A percentile compares a stretch with the other conserved stretches of the same genome.
These are phyloP conservation scores for Phlebiopsis flavidoalba DNA, from an alignment of 768 basidiomycete species.

Conservation along the genomic window DNA sequence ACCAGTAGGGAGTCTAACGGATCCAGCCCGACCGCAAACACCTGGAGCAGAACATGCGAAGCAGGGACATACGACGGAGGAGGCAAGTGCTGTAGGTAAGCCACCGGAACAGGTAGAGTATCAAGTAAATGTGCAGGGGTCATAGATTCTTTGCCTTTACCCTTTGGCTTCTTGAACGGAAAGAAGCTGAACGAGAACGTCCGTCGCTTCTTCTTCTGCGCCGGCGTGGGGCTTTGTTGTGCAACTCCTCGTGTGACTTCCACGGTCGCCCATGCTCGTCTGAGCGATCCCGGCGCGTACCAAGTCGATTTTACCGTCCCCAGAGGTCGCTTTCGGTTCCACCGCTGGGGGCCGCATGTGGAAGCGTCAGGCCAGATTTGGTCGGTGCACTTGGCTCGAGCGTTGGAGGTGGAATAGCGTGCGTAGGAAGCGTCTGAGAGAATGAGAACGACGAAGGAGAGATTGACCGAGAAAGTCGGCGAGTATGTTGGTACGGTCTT, in stretches of 20 bases:
- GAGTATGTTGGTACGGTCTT: conserved; percentile 11
- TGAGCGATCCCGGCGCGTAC: conserved; percentile 76
- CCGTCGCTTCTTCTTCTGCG: conserved; percentile 12
- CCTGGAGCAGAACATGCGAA: conserved; percentile 73
- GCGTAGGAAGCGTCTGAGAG: conserved; percentile 18
- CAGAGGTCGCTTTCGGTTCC: conserved; percentile 30
- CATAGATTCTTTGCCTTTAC: conserved; percentile 13
- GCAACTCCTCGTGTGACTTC: conserved; percentile 60
- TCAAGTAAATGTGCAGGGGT: conserved; percentile 21
- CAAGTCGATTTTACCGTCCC: conserved; percentile 60
- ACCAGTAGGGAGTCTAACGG: conserved; percentile 66
- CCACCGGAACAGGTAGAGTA: conserved; percentile 21
- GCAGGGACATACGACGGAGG: conserved; percentile 73
- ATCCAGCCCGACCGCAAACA: conserved; percentile 87
- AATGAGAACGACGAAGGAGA: conserved; percentile 4
- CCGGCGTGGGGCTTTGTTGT: conserved; percentile 5
- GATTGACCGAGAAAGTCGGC: conserved; percentile 14
- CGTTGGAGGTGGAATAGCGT: conserved; percentile 26
- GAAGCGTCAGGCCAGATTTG: conserved; percentile 33
- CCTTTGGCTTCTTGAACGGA: background rate
- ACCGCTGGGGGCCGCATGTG: conserved; percentile 39
- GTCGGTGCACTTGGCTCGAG: conserved; percentile 4
- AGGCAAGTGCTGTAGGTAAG: conserved; percentile 29
- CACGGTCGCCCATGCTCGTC: conserved; percentile 84
- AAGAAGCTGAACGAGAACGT: conserved; percentile 17